Evolutionary conservation across 1,284 basidiomycete species (phyloP).

Genomic region (Austroboletus novae-zelandiae): DNA sequence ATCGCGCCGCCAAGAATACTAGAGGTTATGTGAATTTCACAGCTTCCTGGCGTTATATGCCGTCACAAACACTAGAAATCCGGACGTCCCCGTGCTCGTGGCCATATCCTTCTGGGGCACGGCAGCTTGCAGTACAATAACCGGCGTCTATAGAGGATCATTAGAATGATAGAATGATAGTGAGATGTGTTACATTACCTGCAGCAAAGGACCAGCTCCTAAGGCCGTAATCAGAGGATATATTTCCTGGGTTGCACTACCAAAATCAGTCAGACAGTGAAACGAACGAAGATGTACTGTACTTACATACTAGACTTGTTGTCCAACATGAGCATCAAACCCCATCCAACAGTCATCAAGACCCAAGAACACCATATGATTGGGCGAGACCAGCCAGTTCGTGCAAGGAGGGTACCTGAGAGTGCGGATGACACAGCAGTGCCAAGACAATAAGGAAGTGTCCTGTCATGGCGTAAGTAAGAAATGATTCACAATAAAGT

Average conservation of each 20-base stretch:
- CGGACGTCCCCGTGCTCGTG: constrained; percentile 37
- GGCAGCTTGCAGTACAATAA: constrained; percentile 40
- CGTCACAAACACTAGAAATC: constrained; percentile 33
- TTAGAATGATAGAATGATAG: background rate
- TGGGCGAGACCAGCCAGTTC: constrained; percentile 37
- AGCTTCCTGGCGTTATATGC: background rate
- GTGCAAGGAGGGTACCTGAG: constrained; percentile 38
- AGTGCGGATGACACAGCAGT: constrained; percentile 34
- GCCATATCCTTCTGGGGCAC: constrained; percentile 49
- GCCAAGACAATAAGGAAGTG: constrained; percentile 44
- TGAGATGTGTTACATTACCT: constrained; percentile 11
- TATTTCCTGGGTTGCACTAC: constrained; percentile 32
- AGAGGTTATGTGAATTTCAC: background rate
- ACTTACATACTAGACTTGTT: constrained; percentile 28
- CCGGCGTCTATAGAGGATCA: constrained; percentile 21
- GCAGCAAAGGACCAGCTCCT: constrained; percentile 39
- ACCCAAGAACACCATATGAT: constrained; percentile 34
- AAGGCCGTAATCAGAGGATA: constrained; percentile 35
- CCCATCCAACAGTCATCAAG: constrained; percentile 35
- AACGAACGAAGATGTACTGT: background rate
- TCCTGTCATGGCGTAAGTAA: constrained; percentile 17
- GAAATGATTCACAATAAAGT: background rate
- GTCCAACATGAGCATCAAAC: constrained; percentile 37
- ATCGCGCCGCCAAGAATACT: constrained; percentile 38
- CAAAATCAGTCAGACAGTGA: background rate